phyloP scores from a whole-genome alignment of 805 yeast genomes.

The Hanseniaspora pseudoguilliermondii region DNA sequence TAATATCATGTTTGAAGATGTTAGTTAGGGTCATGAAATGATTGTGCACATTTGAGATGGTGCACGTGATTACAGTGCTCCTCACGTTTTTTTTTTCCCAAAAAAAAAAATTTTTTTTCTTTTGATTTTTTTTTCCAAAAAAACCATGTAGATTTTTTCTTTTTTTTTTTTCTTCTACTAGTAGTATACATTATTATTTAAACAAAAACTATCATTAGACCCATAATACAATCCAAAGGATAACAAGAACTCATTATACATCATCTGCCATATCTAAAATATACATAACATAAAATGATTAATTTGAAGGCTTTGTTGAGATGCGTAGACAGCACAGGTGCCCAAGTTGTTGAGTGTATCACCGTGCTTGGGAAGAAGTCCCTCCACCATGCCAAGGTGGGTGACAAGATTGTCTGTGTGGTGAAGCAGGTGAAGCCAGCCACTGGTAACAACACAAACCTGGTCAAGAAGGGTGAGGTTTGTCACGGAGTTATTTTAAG shows the following conservation, averaged over 20 bases:
- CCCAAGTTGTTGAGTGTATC: slow-evolving; percentile 87
- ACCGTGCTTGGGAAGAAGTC: slow-evolving; percentile 87
- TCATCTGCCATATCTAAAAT: neutral
- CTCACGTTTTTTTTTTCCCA: too few relatives aligned
- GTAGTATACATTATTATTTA: too few relatives aligned
- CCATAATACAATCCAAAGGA: neutral
- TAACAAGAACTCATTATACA: neutral
- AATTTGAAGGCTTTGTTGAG: slow-evolving; percentile 77
- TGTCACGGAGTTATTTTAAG: slow-evolving; percentile 92
- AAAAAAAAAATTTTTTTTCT: too few relatives aligned
- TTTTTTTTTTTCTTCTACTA: neutral
- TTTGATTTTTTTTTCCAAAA: too few relatives aligned
- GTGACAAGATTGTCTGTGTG: slow-evolving; percentile 89
- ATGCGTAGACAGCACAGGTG: slow-evolving; percentile 93
- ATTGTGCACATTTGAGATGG: too few relatives aligned
- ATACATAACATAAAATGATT: slow-evolving; percentile 41
- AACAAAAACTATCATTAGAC: too few relatives aligned
- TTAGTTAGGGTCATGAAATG: too few relatives aligned
- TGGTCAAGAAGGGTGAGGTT: slow-evolving; percentile 90
- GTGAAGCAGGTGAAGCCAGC: slow-evolving; percentile 81
- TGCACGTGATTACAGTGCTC: too few relatives aligned
- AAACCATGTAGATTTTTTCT: neutral
- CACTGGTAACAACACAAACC: slow-evolving; percentile 51
- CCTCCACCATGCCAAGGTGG: slow-evolving; percentile 66
- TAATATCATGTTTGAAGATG: too few relatives aligned